These are phyloP conservation scores for Chenopodium formosanum DNA, from an alignment of 148 eudicot species.

Conservation along the genomic window DNA sequence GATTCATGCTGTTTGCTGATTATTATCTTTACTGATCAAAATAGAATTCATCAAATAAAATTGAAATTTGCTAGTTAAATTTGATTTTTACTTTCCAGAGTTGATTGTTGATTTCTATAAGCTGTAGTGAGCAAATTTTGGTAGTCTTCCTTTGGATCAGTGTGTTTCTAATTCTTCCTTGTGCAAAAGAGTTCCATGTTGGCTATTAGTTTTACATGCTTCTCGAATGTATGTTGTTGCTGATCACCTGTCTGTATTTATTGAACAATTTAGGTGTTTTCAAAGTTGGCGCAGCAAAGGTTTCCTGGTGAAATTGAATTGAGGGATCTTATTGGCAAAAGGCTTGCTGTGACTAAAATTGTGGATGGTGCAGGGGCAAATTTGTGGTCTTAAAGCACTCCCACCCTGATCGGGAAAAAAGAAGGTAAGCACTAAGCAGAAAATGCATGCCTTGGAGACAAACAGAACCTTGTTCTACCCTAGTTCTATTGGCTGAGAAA, in stretches of 20 bases:
- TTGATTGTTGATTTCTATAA: neutral
- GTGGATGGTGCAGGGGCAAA: constrained; percentile 41
- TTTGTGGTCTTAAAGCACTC: constrained; percentile 33
- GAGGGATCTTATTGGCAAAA: constrained; percentile 59
- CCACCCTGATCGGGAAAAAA: neutral
- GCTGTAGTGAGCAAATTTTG: neutral
- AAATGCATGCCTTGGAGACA: neutral
- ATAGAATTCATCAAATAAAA: too few species aligned
- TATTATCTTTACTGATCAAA: neutral
- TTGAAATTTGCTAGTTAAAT: neutral
- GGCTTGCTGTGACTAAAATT: constrained; percentile 43
- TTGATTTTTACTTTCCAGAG: neutral
- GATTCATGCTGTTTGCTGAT: neutral
- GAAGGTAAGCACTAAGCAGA: neutral
- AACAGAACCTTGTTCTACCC: neutral
- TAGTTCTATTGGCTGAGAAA: neutral
- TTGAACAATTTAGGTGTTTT: constrained; percentile 57
- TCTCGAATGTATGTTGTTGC: neutral
- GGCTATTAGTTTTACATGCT: neutral
- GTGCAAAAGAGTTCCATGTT: neutral
- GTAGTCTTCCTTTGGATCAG: neutral
- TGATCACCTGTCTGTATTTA: constrained; percentile 5
- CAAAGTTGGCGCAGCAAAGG: constrained; percentile 75
- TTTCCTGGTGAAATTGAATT: constrained; percentile 94
- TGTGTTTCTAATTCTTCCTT: neutral